phyloP scores from a whole-genome alignment of 2,329 filamentous ascomycete species.

The Monosporascus sp. region DNA sequence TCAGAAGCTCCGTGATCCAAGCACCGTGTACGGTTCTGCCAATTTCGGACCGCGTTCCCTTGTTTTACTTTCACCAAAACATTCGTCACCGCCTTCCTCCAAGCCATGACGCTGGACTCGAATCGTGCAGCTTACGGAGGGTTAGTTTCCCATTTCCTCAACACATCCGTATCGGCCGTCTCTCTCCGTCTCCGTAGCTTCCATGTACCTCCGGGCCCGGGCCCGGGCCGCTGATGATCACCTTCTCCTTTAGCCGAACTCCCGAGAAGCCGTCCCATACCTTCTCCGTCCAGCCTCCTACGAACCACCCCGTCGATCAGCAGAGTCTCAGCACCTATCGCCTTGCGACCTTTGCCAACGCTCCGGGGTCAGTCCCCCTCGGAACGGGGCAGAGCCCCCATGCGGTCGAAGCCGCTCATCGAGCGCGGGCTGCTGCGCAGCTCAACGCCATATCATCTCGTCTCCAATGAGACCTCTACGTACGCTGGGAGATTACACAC shows the following conservation, averaged over 20 bases:
- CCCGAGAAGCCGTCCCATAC: background rate
- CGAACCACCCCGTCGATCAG: background rate
- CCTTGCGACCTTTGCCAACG: background rate
- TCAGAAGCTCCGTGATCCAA: no score
- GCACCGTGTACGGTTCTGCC: no score
- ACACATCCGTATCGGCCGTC: no score
- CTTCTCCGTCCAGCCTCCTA: background rate
- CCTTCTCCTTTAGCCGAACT: background rate
- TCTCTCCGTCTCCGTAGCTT: no score
- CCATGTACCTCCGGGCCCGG: background rate
- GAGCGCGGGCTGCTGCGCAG: background rate
- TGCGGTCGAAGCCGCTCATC: background rate
- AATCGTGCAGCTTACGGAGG: no score
- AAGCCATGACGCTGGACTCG: no score
- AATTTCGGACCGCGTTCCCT: no score
- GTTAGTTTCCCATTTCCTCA: no score
- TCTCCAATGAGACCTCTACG: background rate
- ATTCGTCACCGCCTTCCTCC: no score
- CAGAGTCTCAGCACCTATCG: background rate
- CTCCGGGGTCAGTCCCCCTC: background rate
- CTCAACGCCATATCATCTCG: background rate
- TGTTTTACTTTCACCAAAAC: no score
- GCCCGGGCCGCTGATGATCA: background rate
- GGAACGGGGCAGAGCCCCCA: background rate
- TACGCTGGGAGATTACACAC: background rate